Evolutionary conservation across 2,329 filamentous ascomycete genomes (phyloP).

Genomic region (Alternaria triticimaculans): DNA sequence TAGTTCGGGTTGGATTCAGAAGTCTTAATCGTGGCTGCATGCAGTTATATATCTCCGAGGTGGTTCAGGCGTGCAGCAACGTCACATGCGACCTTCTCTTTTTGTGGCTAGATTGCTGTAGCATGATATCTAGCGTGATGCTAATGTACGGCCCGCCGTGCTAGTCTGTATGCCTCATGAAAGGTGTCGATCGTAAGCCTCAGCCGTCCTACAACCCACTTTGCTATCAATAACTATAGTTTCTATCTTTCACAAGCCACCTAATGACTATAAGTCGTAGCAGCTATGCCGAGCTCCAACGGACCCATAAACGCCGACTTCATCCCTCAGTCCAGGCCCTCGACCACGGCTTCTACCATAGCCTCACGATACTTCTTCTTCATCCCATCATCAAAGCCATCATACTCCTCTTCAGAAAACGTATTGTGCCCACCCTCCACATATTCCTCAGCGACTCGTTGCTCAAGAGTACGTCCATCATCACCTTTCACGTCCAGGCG

Average conservation of each 20-base stretch:
- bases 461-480: background rate
- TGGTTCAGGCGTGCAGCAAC: background rate
- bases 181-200: background rate
- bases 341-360: background rate
- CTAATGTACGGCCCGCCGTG: background rate
- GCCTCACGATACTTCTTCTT: background rate
- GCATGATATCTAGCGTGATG: background rate
- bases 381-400: background rate
- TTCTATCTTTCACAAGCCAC: background rate
- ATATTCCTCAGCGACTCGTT: background rate
- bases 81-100: background rate
- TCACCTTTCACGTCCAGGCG: background rate
- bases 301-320: background rate
- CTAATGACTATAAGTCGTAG: background rate
- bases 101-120: background rate
- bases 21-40: background rate
- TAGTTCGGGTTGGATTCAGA: no score
- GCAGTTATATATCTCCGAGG: background rate
- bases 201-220: background rate
- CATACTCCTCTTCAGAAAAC: background rate
- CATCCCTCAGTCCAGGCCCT: background rate
- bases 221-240: background rate
- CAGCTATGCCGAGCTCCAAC: background rate
- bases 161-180: background rate
- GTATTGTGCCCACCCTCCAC: background rate